Percentiles rank a stretch among this genome's conserved stretches.
phyloP scores from a whole-genome alignment of 345 rosid species.

The Salix viminalis region DNA sequence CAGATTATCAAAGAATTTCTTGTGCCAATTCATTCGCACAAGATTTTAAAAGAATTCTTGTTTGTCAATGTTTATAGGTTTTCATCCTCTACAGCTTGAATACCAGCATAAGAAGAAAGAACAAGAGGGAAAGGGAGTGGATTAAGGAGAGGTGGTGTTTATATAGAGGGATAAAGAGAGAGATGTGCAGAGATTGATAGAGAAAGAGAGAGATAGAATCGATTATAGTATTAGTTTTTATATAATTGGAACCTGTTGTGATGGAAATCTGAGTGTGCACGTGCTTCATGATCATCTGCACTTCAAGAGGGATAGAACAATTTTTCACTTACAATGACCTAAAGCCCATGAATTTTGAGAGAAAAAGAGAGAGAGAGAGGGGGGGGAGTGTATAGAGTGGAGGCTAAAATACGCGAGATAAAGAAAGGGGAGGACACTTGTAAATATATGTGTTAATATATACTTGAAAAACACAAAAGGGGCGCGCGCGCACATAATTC shows the following conservation, averaged over 20 bases:
- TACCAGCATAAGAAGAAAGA: neutral
- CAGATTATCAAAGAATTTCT: neutral
- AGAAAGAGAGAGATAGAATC: slow-evolving; percentile 29
- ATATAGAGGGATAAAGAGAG: slow-evolving; percentile 9
- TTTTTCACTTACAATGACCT: slow-evolving; percentile 20
- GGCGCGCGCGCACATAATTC: neutral
- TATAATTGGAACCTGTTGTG: slow-evolving; percentile 55
- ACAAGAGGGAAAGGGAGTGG: neutral
- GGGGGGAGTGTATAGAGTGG: slow-evolving; percentile 11
- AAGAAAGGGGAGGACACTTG: slow-evolving; percentile 3
- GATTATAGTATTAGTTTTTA: slow-evolving; percentile 46
- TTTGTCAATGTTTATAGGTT: neutral
- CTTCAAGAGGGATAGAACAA: slow-evolving; percentile 33
- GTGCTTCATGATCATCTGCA: slow-evolving; percentile 67
- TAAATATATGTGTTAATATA: neutral
- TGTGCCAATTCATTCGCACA: neutral
- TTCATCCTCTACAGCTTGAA: slow-evolving; percentile 1
- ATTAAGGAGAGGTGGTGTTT: slow-evolving; percentile 6
- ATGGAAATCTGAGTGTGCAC: slow-evolving; percentile 65
- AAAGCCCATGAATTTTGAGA: slow-evolving; percentile 14
- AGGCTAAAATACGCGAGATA: neutral
- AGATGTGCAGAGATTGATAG: slow-evolving; percentile 10
- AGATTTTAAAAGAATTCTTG: neutral
- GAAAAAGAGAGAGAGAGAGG: slow-evolving; percentile 17
- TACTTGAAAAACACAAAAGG: neutral